Percentiles rank a stretch among this genome's conserved stretches.
Evolutionary conservation across 208 protist species (phyloP).

Genomic region (Crithidia mellificae): DNA sequence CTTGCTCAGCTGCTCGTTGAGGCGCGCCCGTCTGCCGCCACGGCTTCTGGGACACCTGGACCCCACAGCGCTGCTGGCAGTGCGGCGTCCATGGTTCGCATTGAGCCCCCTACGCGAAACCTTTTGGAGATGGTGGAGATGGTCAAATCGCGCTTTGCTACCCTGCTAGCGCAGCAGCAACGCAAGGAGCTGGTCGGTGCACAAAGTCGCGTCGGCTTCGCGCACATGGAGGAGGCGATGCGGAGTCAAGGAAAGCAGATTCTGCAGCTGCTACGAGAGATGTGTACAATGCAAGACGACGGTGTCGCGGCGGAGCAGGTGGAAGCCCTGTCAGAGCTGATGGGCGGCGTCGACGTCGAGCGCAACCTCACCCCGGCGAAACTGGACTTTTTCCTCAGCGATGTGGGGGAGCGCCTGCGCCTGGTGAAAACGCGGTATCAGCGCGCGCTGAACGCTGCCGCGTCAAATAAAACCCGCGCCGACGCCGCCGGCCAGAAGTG

Average conservation of each 20-base stretch:
- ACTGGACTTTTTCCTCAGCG: slow-evolving; percentile 48
- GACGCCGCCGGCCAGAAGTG: slow-evolving; percentile 49
- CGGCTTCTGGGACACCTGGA: slow-evolving; percentile 4
- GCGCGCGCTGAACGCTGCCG: slow-evolving; percentile 35
- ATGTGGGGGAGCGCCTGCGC: slow-evolving; percentile 57
- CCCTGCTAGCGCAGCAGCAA: slow-evolving; percentile 54
- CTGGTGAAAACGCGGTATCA: slow-evolving; percentile 52
- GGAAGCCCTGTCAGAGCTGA: slow-evolving; percentile 19
- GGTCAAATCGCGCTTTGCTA: slow-evolving; percentile 52
- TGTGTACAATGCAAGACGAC: slow-evolving; percentile 30
- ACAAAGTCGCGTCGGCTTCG: slow-evolving; percentile 42
- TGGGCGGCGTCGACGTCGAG: slow-evolving; percentile 18
- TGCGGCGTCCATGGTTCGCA: slow-evolving; percentile 29
- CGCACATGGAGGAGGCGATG: slow-evolving; percentile 52
- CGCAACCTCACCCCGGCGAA: slow-evolving; percentile 24
- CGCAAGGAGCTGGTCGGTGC: slow-evolving; percentile 50
- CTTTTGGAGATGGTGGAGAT: slow-evolving; percentile 71
- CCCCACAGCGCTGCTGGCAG: background rate
- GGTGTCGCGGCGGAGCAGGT: background rate
- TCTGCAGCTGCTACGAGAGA: slow-evolving; percentile 44
- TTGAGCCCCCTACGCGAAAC: slow-evolving; percentile 60
- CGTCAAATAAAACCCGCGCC: slow-evolving; percentile 45
- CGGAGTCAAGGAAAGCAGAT: slow-evolving; percentile 38
- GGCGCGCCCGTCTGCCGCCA: slow-evolving; percentile 2
- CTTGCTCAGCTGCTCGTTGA: slow-evolving; percentile 68